Conservation (phyloP, 2,329 filamentous ascomycete genomes). For the Sporothrix pallida region DNA sequence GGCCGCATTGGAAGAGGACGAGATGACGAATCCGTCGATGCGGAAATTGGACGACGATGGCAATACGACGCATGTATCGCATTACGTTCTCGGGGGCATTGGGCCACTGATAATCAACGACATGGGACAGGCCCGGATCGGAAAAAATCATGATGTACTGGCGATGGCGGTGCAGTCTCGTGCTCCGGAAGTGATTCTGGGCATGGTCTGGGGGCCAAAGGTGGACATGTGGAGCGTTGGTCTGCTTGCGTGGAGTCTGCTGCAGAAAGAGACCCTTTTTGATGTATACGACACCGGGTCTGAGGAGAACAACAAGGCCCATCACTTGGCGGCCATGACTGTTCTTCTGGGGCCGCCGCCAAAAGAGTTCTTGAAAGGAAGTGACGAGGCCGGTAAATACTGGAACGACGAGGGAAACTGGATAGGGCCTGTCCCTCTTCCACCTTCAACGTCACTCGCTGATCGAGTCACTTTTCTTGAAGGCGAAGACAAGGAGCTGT, state of each 20-base stretch:
- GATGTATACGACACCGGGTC: neutral
- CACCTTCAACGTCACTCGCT: too few species aligned
- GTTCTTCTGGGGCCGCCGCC: too few species aligned
- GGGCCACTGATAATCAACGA: constrained; percentile 6
- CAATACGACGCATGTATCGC: neutral
- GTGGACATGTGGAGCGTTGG: constrained; percentile 21
- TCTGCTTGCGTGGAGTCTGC: neutral
- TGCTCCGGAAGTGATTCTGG: neutral
- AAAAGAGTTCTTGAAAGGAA: too few species aligned
- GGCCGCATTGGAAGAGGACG: neutral
- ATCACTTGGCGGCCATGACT: too few species aligned
- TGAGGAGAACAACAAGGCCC: too few species aligned
- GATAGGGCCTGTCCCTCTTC: too few species aligned
- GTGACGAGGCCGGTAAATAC: too few species aligned
- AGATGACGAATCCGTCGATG: neutral
- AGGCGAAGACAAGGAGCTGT: too few species aligned
- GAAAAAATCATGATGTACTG: neutral
- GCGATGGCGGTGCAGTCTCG: constrained; percentile 2
- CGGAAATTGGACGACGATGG: neutral
- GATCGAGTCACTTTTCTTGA: too few species aligned
- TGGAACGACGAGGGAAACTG: too few species aligned
- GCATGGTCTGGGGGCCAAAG: neutral
- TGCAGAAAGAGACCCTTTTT: neutral
- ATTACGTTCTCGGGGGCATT: neutral
- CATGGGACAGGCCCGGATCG: constrained; percentile 20